Base-by-base conservation (phyloP, 805 yeast genomes). In the Dipodascus albidus region DNA sequence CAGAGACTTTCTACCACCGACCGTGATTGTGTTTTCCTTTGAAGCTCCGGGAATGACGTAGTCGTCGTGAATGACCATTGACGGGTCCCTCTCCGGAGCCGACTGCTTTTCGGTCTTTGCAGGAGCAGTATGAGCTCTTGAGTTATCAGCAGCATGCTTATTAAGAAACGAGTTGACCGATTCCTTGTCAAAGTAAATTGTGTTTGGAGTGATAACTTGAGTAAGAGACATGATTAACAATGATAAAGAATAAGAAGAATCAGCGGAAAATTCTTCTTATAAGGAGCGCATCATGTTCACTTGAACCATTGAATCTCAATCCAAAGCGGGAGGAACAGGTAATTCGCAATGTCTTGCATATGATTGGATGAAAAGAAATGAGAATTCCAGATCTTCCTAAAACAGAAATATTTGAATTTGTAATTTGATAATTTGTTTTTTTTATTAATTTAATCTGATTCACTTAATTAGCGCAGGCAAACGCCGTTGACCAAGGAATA, bases 1-100 rank as follows among this genome's bases (percentile, higher is more conserved):
- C 60, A 79, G 75, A 19, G 96, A 87, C 67, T 84, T 83, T 67
- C 99, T 80, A 23, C 98, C 96, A 35, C 98, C 99, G 24, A 93
- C 83, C 31, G 51, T 53, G 17, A 63, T 38, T 4, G 44, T 38
- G 6, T 38, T 11, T 4, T 38, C 56, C 54, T 55, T 55, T 21
- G 61, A 60, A 24, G 53, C 52, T n/a, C 48, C 24, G 15, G 44
- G 44, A 38, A 38, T 38, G 20, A 38, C 15, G 48, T 44, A 48
- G 41, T 53, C 49, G 48, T 50, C 58, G 50, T 56, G 20, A 38
- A 38, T 38, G 17, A 38, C 44, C 44, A 38, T 38, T 4, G 44
- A 38, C 20, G 44, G 44, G 44, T 38, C 44, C n/a, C 44, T 38
- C n/a, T 38, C 44, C 9, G 44, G 44, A 38, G 44, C 20, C 44